phyloP scores from a whole-genome alignment of 371 early-diverging fungal genomes.

The Zopfochytrium polystomum region DNA sequence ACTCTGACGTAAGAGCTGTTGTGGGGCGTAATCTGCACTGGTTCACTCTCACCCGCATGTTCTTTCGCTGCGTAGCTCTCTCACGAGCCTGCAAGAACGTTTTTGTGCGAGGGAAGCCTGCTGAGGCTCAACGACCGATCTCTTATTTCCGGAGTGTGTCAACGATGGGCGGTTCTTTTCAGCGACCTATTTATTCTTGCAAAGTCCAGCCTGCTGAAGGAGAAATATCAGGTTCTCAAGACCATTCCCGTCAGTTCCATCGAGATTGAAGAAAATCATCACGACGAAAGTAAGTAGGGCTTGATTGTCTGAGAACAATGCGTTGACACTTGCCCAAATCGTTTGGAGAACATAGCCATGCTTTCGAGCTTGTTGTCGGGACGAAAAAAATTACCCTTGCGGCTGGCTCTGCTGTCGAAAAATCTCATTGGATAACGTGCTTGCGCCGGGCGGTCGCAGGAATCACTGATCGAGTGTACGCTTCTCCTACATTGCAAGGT shows the following conservation, averaged over 20 bases:
- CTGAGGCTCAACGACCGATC: not conserved
- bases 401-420: not conserved
- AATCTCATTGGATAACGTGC: not conserved
- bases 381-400: not conserved
- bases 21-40: not conserved
- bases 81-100: slow-evolving; percentile 11
- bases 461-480: no score
- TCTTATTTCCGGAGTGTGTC: slow-evolving; percentile 1
- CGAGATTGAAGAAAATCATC: not conserved
- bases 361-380: not conserved
- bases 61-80: not conserved
- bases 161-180: slow-evolving; percentile 9
- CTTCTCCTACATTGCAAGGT: no score
- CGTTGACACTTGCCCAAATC: not conserved
- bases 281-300: slow-evolving; percentile 8
- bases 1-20: slow-evolving; percentile 17
- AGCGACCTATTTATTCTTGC: slow-evolving; percentile 17
- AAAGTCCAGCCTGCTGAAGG: not conserved
- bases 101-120: slow-evolving; percentile 11
- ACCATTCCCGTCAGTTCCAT: not conserved
- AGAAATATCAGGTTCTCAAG: slow-evolving; percentile 12
- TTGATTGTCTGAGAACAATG: not conserved
- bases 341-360: not conserved
- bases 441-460: not conserved
- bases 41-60: not conserved